Percentiles rank a stretch among this genome's conserved stretches.
These are phyloP conservation scores for Rutstroemia sp. DNA, from an alignment of 2,329 filamentous ascomycete species.

Conservation along the genomic window DNA sequence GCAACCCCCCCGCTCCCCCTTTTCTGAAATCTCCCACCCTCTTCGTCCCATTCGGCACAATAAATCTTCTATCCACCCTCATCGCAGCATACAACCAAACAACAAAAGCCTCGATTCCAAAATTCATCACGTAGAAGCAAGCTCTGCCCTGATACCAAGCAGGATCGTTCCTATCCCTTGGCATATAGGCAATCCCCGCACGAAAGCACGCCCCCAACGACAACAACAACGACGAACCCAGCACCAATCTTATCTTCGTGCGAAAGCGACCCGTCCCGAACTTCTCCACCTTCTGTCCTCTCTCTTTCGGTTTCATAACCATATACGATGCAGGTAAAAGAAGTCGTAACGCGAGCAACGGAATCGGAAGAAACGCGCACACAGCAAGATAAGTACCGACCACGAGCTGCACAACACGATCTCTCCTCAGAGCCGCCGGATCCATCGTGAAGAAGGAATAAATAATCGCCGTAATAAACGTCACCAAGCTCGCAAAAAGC, in stretches of 20 bases:
- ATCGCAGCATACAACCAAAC: conserved; percentile 58
- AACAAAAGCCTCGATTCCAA: conserved; percentile 63
- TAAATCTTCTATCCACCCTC: conserved; percentile 68
- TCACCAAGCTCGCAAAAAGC: conserved; percentile 58
- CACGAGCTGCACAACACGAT: conserved; percentile 29
- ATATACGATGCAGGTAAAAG: not conserved
- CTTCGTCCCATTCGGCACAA: conserved; percentile 61
- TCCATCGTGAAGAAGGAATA: conserved; percentile 3
- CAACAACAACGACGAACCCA: conserved; percentile 50
- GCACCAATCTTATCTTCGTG: conserved; percentile 58
- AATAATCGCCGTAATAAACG: conserved; percentile 38
- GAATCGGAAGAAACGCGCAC: conserved; percentile 53
- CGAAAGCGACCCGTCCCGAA: conserved; percentile 61
- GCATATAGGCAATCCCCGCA: conserved; percentile 51
- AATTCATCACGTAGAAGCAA: conserved; percentile 75
- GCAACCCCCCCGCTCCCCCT: not conserved
- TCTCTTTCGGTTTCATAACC: conserved; percentile 10
- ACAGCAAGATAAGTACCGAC: conserved; percentile 49
- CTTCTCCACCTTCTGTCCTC: conserved; percentile 38
- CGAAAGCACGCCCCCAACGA: conserved; percentile 49
- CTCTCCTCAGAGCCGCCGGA: conserved; percentile 58
- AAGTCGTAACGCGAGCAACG: conserved; percentile 31
- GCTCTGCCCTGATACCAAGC: conserved; percentile 46
- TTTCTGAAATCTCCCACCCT: conserved; percentile 39
- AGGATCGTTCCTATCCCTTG: conserved; percentile 3